Evolutionary conservation across 805 yeast genomes (phyloP).

Genomic region (Nakazawaea molendinolei): DNA sequence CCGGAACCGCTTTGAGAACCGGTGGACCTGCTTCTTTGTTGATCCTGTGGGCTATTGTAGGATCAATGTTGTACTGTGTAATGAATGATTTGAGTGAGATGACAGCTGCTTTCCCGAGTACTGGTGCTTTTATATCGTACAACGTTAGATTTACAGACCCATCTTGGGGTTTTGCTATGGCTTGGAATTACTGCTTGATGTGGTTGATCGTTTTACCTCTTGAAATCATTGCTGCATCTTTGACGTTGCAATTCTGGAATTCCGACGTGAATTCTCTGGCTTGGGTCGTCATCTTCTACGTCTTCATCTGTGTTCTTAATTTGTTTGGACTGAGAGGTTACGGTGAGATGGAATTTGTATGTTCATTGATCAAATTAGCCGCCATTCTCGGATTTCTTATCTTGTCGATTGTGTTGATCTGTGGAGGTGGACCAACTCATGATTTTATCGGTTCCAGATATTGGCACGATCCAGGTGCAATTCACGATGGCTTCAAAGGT

Average conservation of each 20-base stretch:
- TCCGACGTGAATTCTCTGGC: slow-evolving; percentile 43
- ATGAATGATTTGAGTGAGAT: slow-evolving; percentile 50
- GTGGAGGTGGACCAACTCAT: slow-evolving; percentile 48
- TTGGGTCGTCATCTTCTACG: slow-evolving; percentile 52
- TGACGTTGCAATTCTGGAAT: slow-evolving; percentile 50
- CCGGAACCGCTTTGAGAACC: slow-evolving; percentile 41
- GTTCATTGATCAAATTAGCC: slow-evolving; percentile 49
- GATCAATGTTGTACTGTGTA: slow-evolving; percentile 43
- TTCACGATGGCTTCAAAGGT: slow-evolving; percentile 60
- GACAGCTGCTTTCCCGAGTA: slow-evolving; percentile 44
- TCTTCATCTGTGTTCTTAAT: slow-evolving; percentile 40
- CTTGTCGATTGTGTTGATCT: slow-evolving; percentile 45
- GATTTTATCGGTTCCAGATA: slow-evolving; percentile 50
- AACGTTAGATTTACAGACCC: slow-evolving; percentile 54
- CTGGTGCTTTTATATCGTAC: slow-evolving; percentile 51
- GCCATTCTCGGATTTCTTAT: slow-evolving; percentile 57
- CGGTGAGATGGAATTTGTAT: slow-evolving; percentile 64
- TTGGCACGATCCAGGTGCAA: slow-evolving; percentile 66
- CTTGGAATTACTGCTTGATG: slow-evolving; percentile 64
- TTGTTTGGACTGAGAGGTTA: slow-evolving; percentile 51
- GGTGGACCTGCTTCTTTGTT: slow-evolving; percentile 57
- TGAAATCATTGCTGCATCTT: slow-evolving; percentile 58
- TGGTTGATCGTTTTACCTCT: slow-evolving; percentile 61
- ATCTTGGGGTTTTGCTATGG: slow-evolving; percentile 65
- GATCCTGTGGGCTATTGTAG: slow-evolving; percentile 42